Base-by-base conservation (phyloP, 179 eudicot species). In the Camellia oleifera region DNA sequence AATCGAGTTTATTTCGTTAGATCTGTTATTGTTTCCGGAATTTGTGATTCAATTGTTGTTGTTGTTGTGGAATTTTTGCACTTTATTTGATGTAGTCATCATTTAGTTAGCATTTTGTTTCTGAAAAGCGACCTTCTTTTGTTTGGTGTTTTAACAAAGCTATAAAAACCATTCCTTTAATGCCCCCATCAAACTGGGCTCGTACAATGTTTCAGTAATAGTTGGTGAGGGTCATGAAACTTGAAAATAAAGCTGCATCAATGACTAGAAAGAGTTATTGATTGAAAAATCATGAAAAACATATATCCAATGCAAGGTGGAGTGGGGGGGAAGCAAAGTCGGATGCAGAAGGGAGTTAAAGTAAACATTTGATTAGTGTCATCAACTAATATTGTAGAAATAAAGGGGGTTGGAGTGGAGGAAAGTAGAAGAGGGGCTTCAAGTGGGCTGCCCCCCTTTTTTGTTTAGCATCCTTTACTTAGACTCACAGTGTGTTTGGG, bases 1-100 rank as follows among this genome's bases (percentile, higher is more conserved):
- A 0, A 7, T 14, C 5, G 0, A 23, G 69, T 18, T 46, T 32
- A 14, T n/a, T 3, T 56, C 23, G 11, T 75, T 9, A 70, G 77
- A 81, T 77, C 69, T 70, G 45, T 23, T 81, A 23, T 2, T 1
- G 45, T 83, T 58, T 50, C 48, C 42, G n/a, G 32, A 58, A 54
- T 10, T 68, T 54, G 13, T 71, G 26, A 40, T 52, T 48, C 32
- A 32, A 32, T 32, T 0, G 63, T 67, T 57, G 17, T 65, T 74
- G 52, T 4, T 20, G 26, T 15, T 77, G 15, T 26, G 50, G 48
- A 68, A 63, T 70, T 62, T 7, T 11, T 32, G 1, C 11, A 0
- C 12, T 7, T 42, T 56, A 23, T 78, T 60, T 79, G 61, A 0
- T 79, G 20, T 4, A 63, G 45, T 17, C 78, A 2, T 1, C 46